Percentiles rank a stretch among this genome's conserved stretches.
phyloP scores from a whole-genome alignment of 441 rosid species.

The Gossypium trilobum region DNA sequence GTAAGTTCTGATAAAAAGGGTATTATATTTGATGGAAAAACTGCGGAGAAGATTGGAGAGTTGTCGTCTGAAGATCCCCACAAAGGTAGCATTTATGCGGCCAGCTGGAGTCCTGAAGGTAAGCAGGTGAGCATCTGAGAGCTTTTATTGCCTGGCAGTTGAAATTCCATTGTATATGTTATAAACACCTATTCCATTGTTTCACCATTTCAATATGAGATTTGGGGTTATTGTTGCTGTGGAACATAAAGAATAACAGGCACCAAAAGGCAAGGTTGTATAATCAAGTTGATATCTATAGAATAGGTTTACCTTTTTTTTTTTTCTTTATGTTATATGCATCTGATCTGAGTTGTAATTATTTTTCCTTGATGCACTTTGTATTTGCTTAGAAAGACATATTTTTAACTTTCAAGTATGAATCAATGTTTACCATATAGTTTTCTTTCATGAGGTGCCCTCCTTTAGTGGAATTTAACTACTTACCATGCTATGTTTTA shows the following conservation, averaged over 20 bases:
- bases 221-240: background rate
- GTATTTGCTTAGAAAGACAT: background rate
- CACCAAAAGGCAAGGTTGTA: background rate
- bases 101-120: conserved; percentile 89
- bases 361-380: background rate
- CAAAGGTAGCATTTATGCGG: conserved; percentile 82
- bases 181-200: background rate
- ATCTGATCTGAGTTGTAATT: background rate
- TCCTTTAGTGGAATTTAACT: background rate
- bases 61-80: conserved; percentile 71
- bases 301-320: background rate
- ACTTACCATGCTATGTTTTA: background rate
- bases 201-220: background rate
- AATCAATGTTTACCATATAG: background rate
- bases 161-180: background rate
- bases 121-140: conserved; percentile 48
- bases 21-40: conserved; percentile 73
- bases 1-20: conserved; percentile 96
- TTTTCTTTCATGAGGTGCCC: background rate
- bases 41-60: conserved; percentile 68
- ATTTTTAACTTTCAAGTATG: background rate
- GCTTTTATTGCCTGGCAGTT: background rate
- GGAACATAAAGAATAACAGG: background rate
- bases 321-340: background rate
- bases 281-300: background rate